Percentiles rank a stretch among this genome's conserved stretches.
These are phyloP conservation scores for Candida odintsovae DNA, from an alignment of 805 yeast species.

Conservation along the genomic window DNA sequence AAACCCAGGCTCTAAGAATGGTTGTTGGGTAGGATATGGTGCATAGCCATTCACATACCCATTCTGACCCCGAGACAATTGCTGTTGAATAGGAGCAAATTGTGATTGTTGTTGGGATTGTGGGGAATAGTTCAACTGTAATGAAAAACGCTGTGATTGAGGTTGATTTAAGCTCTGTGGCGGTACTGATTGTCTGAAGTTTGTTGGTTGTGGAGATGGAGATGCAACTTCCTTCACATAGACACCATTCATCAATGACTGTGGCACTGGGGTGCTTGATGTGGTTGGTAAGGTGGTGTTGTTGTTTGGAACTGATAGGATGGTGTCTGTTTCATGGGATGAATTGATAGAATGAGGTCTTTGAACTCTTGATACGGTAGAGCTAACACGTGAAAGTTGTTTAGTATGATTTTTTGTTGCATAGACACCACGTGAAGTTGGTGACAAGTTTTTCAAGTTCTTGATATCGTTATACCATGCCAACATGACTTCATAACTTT, in stretches of 20 bases:
- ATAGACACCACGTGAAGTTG: conserved; percentile 20
- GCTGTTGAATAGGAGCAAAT: conserved; percentile 4
- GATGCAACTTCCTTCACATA: conserved; percentile 14
- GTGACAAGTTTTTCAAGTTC: conserved; percentile 52
- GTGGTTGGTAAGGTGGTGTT: conserved; percentile 18
- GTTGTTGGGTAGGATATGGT: conserved; percentile 11
- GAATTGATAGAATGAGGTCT: conserved; percentile 15
- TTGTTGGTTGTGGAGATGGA: conserved; percentile 14
- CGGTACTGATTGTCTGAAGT: conserved; percentile 14
- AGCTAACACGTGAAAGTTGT: conserved; percentile 25
- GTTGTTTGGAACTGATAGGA: conserved; percentile 19
- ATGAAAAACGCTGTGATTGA: conserved; percentile 8
- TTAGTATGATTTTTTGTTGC: conserved; percentile 18
- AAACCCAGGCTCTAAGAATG: conserved; percentile 5
- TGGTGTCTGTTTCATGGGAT: conserved; percentile 21
- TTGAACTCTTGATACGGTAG: conserved; percentile 23
- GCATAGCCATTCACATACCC: conserved; percentile 1
- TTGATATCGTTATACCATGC: conserved; percentile 81
- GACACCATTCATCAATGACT: conserved; percentile 17
- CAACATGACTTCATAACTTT: conserved; percentile 71
- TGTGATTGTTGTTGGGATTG: neutral
- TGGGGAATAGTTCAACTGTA: conserved; percentile 2
- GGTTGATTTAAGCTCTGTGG: conserved; percentile 2
- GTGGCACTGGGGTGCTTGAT: conserved; percentile 17
- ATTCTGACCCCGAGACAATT: neutral